Base-by-base conservation (phyloP, 371 early-diverging fungal species). In the Basidiobolus meristosporus region DNA sequence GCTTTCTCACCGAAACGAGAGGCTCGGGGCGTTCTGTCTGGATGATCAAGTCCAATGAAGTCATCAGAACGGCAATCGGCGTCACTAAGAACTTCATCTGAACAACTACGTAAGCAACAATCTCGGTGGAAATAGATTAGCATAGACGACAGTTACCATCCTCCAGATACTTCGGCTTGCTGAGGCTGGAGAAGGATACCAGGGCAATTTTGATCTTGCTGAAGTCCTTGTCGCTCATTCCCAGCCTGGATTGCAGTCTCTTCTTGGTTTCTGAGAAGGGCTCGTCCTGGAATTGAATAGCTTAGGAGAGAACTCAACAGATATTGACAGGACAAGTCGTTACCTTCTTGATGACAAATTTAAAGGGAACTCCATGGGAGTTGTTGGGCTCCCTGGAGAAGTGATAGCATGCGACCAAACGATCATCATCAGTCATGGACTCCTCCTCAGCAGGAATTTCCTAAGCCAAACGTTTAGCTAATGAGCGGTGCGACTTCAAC, bases 141-240 rank as follows among this genome's bases (percentile, higher is more conserved):
- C 2, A 18, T 17, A 26, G 23, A 26, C 15, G 15, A 33, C 19
- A 23, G 7, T 28, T 37, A 40, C 42, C 40, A 2, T 40, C 31
- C 18, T 32, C 39, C 11, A 50, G 20, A 41, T 40, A 36, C 7
- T 55, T 49, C 2, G 37, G 38, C 26, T 32, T 28, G 6, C 41
- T 23, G 35, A 38, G 35, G 20, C 46, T 42, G 42, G 43, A 12
- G 50, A 46, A 35, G 6, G 51, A 40, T 4, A 73, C 64, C 42
- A 69, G 51, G 26, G 57, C 59, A 36, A 78, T 52, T 47, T 74
- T 82, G 41, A 82, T 67, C 52, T 83, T 87, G 20, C 62, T 62
- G 57, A 83, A 79, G 26, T 92, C 95, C 60, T 86, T 89, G 44
- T 90, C 89, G 44, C 54, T 63, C 57, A 85, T 59, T 0, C 85